Evolutionary conservation across 2,329 filamentous ascomycete genomes (phyloP), one percentile per base, ranked within the genome.

Genomic region (Colletotrichum spinosum): DNA sequence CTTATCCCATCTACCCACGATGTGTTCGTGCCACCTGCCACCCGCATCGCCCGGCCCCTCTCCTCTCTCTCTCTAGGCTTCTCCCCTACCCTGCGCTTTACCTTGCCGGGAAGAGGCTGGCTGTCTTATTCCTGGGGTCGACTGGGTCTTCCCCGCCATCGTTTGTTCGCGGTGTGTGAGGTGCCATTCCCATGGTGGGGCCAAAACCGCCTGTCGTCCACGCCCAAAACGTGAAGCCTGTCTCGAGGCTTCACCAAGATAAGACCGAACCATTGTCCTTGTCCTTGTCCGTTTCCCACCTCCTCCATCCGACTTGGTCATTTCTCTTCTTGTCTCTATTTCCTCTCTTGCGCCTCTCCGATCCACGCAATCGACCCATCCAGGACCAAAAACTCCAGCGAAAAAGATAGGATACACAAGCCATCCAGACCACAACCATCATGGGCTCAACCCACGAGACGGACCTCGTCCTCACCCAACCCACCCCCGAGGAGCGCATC

Each of bases 401-500:
- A 25, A 48, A 39, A 51, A 59, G 12, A 42, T 45, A 45, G 15
- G n/a, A 12, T 17, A 35, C 33, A 42, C 41, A 34, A 9, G 44
- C 44, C 15, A 46, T 10, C 13, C 11, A 45, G n/a, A 34, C 34
- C 35, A 41, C 38, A 50, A 10, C n/a, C 48, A 62, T 3, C 38
- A 65, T 65, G 62, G 62, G 62, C 57, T 65, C 62, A 41, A 65
- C 62, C 8, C 57, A 60, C 42, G 56, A 65, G 37, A 55, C 53
- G 34, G 57, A 67, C 50, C 76, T 81, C 50, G 69, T 80, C 62
- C 84, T 92, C 68, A 78, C 81, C 44, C 81, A 85, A 68, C 86
- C 90, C 2, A 91, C 87, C 1, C 70, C 77, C 2, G 76, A 79
- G 8, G 90, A 92, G 73, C 83, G 82, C 65, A 68, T 72, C 17